A percentile compares a stretch with the other conserved stretches of the same genome.
Conservation (phyloP, 208 protist species). For the Tetramitus jugosus region DNA sequence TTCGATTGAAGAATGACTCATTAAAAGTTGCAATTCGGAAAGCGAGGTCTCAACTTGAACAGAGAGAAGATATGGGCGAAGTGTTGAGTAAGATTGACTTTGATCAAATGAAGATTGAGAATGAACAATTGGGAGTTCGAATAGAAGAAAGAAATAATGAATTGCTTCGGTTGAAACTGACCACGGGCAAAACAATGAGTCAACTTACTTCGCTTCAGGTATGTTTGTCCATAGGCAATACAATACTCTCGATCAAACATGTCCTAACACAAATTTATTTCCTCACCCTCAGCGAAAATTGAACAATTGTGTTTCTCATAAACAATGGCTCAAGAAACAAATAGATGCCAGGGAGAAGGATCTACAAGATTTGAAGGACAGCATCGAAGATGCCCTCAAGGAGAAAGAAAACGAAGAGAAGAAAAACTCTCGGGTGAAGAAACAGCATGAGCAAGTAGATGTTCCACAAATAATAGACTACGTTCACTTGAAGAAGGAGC, state of each 20-base stretch:
- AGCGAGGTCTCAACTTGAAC: conserved; percentile 65
- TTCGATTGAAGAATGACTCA: conserved; percentile 60
- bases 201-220: conserved; percentile 73
- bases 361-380: conserved; percentile 27
- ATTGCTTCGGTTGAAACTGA: conserved; percentile 81
- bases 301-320: conserved; percentile 65
- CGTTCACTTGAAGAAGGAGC: conserved; percentile 78
- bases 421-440: conserved; percentile 58
- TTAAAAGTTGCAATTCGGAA: conserved; percentile 64
- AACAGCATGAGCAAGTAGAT: conserved; percentile 69
- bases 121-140: conserved; percentile 75
- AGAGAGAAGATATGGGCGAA: conserved; percentile 74
- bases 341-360: conserved; percentile 41
- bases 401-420: conserved; percentile 57
- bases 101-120: conserved; percentile 88
- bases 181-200: conserved; percentile 79
- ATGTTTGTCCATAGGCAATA: too few species aligned
- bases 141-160: conserved; percentile 85
- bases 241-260: too few species aligned
- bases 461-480: conserved; percentile 85
- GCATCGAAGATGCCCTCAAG: conserved; percentile 41
- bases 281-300: too few species aligned
- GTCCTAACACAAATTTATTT: too few species aligned
- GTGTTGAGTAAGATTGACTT: conserved; percentile 84
- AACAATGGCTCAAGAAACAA: conserved; percentile 66